Percentiles rank a stretch among this genome's conserved stretches.
phyloP scores from a whole-genome alignment of 2,329 filamentous ascomycete species.

The Diplodia intermedia region DNA sequence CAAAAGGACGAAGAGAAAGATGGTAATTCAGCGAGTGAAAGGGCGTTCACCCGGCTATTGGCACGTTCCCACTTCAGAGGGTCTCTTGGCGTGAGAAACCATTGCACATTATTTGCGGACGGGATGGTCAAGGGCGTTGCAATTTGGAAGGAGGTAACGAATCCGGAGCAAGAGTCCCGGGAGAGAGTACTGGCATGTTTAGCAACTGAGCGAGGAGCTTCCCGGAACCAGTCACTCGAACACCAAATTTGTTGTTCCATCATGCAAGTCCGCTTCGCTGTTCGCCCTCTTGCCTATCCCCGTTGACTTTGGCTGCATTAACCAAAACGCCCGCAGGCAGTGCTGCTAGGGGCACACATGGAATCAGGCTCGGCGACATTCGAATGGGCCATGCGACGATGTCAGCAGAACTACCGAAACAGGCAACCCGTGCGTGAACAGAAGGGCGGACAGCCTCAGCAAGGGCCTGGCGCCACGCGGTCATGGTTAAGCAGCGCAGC shows the following conservation, averaged over 20 bases:
- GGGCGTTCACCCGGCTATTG: background rate
- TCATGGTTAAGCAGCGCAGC: slow-evolving; percentile 3
- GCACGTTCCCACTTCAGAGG: background rate
- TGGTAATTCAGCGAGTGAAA: background rate
- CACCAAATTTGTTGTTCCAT: slow-evolving; percentile 11
- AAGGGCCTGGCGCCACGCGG: background rate
- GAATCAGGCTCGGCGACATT: background rate
- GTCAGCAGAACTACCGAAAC: background rate
- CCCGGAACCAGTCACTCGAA: slow-evolving; percentile 7
- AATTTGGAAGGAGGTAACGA: slow-evolving; percentile 6
- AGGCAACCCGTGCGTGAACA: background rate
- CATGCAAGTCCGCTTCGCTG: slow-evolving; percentile 13
- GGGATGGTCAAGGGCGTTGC: slow-evolving; percentile 18
- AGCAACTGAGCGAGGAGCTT: slow-evolving; percentile 10
- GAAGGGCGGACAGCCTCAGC: background rate
- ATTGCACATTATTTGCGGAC: slow-evolving; percentile 4
- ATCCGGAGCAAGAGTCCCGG: background rate
- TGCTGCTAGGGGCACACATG: background rate
- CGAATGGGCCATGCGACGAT: background rate
- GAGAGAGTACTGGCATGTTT: slow-evolving; percentile 1
- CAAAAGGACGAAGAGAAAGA: background rate
- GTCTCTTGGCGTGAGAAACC: background rate
- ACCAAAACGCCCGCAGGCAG: background rate
- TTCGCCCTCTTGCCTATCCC: background rate
- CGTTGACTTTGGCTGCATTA: background rate